Evolutionary conservation across 2,329 filamentous ascomycete species (phyloP).

Genomic region (Westerdykella sp.): DNA sequence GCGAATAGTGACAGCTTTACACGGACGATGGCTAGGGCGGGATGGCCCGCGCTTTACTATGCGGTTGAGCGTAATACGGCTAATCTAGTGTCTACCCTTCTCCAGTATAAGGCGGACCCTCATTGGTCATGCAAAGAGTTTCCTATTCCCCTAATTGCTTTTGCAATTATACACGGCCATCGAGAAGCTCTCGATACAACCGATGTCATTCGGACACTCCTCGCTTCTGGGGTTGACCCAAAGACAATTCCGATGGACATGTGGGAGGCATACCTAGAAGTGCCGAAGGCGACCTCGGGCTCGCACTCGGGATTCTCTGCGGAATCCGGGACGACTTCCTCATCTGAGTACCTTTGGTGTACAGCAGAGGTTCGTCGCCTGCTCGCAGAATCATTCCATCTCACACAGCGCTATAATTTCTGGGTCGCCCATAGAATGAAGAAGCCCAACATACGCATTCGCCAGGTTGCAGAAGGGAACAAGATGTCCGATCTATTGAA

Average conservation of each 20-base stretch:
- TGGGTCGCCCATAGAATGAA: not conserved
- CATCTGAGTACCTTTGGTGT: not conserved
- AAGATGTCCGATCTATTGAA: conserved; percentile 1
- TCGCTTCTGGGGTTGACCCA: conserved; percentile 1
- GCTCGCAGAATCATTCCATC: not conserved
- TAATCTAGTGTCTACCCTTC: not conserved
- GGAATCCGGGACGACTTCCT: no score
- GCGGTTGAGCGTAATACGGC: conserved; percentile 1
- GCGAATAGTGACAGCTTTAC: not conserved
- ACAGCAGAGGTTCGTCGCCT: not conserved
- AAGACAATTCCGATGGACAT: conserved; percentile 3
- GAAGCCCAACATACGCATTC: not conserved
- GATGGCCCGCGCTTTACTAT: conserved; percentile 3
- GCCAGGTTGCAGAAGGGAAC: conserved; percentile 1
- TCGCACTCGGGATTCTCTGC: no score
- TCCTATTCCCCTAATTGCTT: conserved; percentile 2
- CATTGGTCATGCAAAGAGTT: not conserved
- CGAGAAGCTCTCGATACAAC: conserved; percentile 1
- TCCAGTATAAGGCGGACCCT: conserved; percentile 1
- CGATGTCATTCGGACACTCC: conserved; percentile 3
- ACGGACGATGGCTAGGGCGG: not conserved
- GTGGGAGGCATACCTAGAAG: conserved; percentile 4
- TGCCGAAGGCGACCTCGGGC: not conserved
- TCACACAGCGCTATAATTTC: not conserved
- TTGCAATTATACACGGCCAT: conserved; percentile 1